Base-by-base conservation (phyloP, 305 asterid species). In the Andrographis paniculata region DNA sequence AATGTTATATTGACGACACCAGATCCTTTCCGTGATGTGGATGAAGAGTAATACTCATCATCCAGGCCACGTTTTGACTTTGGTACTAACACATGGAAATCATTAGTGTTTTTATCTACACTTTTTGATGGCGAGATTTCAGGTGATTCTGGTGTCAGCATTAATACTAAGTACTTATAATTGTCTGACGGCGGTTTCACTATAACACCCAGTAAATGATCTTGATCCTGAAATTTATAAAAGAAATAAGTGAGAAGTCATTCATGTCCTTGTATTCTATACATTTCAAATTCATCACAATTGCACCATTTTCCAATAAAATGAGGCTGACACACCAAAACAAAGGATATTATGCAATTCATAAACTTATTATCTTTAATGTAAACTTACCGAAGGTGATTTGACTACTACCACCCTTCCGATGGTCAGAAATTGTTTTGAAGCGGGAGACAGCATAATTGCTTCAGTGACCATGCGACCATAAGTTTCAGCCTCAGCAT, bases 371-470 rank as follows among this genome's bases (percentile, higher is more conserved):
- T 15, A 28, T 38, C 53, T 48, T 44, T 27, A 31, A 41, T 58
- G 58, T 53, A 37, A 50, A 72, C 94, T 76, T 72, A 89, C 98
- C 62, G 67, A 64, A 38, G 64, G 71, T 56, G 99, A 79, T 70
- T 84, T 91, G 55, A 83, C 93, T 48, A 91, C 75, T 41, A 81
- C 96, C 57, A 84, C 95, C 65, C 99, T 80, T 62, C 99, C 99
- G 11, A 75, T 76, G 65, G 52, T 67, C 41, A 91, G 85, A 69
- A 45, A 60, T 46, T 79, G 77, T 65, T 83, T 94, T 53, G 80
- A 58, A 71, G 50, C 68, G 14, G 73, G 64, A 38, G 94, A 81
- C 70, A 67, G 93, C 93, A 79, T 77, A 59, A 91, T 79, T 50
- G 89, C 88, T 69, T 83, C 87, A 27, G 69, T 64, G 59, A 87